Evolutionary conservation across 2,329 filamentous ascomycete species (phyloP).

Genomic region (Coniochaeta sp.): DNA sequence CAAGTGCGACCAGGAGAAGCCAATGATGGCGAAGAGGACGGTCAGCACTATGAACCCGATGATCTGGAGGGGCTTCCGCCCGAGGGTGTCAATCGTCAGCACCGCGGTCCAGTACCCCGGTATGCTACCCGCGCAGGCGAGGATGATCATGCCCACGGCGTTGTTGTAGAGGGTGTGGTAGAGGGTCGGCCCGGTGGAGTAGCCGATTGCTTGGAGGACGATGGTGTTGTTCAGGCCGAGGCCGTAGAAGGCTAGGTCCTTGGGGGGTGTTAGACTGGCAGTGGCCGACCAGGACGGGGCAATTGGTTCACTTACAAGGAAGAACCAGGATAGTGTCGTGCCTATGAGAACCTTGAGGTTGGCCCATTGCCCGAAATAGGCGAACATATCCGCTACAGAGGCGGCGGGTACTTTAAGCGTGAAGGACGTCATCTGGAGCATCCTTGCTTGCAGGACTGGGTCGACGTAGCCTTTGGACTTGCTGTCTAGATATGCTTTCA

Average conservation of each 20-base stretch:
- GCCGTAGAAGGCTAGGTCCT: slow-evolving; percentile 63
- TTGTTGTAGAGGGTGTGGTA: slow-evolving; percentile 66
- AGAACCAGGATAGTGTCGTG: slow-evolving; percentile 77
- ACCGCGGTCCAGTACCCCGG: slow-evolving; percentile 77
- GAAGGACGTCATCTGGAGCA: slow-evolving; percentile 43
- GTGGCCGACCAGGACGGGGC: not conserved
- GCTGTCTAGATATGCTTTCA: slow-evolving; percentile 51
- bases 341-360: slow-evolving; percentile 67
- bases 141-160: slow-evolving; percentile 69
- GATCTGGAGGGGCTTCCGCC: slow-evolving; percentile 70
- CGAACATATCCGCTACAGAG: slow-evolving; percentile 59
- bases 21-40: slow-evolving; percentile 54
- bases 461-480: slow-evolving; percentile 41
- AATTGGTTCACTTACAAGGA: slow-evolving; percentile 41
- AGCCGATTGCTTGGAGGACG: slow-evolving; percentile 67
- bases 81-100: slow-evolving; percentile 65
- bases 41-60: slow-evolving; percentile 55
- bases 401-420: slow-evolving; percentile 59
- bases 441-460: slow-evolving; percentile 39
- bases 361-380: slow-evolving; percentile 63
- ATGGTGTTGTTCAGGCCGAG: slow-evolving; percentile 70
- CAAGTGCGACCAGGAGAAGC: slow-evolving; percentile 49
- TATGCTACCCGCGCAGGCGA: slow-evolving; percentile 69
- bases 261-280: slow-evolving; percentile 8
- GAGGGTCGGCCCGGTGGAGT: slow-evolving; percentile 53